Evolutionary conservation across 805 yeast species (phyloP).

Genomic region (Pichia occidentalis): DNA sequence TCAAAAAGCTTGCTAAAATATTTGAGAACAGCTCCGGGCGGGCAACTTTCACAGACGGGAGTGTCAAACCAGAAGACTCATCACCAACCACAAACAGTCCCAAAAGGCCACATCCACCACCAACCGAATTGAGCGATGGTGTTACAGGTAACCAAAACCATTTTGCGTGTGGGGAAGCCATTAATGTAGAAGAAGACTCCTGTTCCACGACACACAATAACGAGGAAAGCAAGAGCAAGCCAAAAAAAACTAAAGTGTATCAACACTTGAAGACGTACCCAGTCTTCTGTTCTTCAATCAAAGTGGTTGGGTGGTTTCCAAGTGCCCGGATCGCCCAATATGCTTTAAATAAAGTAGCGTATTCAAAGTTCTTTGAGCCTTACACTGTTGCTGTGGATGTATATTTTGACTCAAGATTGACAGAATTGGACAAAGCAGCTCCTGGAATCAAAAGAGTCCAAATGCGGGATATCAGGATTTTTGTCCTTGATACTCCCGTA

Average conservation of each 20-base stretch:
- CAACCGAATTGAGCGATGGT: no score
- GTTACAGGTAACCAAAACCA: no score
- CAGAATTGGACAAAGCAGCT: constrained; percentile 46
- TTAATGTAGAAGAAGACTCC: no score
- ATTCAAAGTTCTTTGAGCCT: constrained; percentile 18
- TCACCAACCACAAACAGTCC: no score
- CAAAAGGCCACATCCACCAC: no score
- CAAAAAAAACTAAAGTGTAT: constrained; percentile 28
- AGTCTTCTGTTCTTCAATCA: constrained; percentile 33
- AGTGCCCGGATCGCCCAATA: constrained; percentile 24
- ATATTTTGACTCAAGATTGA: constrained; percentile 44
- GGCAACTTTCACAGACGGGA: constrained; percentile 1
- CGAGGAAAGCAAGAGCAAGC: constrained; percentile 8
- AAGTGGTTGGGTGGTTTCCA: constrained; percentile 23
- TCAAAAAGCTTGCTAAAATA: constrained; percentile 4
- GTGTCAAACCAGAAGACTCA: background rate
- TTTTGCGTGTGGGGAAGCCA: no score
- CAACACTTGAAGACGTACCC: constrained; percentile 44
- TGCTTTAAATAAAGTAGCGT: constrained; percentile 20
- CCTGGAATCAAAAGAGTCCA: constrained; percentile 57
- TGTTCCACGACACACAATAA: no score
- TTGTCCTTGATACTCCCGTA: constrained; percentile 40
- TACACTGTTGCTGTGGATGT: constrained; percentile 36
- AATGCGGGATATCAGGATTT: constrained; percentile 40
- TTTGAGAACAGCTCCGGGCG: constrained; percentile 4